These are phyloP conservation scores for Chaetomidium leptoderma DNA, from an alignment of 495 filamentous ascomycete species.

Conservation along the genomic window DNA sequence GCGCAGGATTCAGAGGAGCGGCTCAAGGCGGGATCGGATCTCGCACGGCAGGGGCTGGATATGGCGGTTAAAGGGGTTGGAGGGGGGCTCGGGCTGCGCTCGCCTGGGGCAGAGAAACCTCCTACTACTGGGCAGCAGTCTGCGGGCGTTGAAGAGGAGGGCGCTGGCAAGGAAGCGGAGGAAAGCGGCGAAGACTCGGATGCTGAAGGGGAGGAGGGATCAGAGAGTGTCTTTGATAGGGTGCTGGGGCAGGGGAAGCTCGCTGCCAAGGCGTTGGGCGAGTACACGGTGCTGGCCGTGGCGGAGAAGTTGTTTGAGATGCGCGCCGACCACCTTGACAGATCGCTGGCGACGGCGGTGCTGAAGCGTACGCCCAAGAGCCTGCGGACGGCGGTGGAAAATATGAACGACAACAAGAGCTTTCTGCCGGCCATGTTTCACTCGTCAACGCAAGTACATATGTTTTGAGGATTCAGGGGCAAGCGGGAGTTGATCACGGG, in stretches of 20 bases:
- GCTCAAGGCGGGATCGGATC: neutral
- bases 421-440: slow-evolving; percentile 33
- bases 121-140: neutral
- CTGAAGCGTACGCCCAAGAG: slow-evolving; percentile 35
- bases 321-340: slow-evolving; percentile 32
- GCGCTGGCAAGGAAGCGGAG: slow-evolving; percentile 2
- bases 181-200: slow-evolving; percentile 27
- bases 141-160: slow-evolving; percentile 17
- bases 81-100: no score
- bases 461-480: slow-evolving; percentile 6
- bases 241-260: slow-evolving; percentile 26
- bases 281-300: slow-evolving; percentile 20
- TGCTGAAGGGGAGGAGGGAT: slow-evolving; percentile 9
- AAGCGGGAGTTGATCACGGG: no score
- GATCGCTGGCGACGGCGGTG: slow-evolving; percentile 31
- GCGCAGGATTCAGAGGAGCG: slow-evolving; percentile 17
- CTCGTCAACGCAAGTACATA: slow-evolving; percentile 18
- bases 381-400: slow-evolving; percentile 34
- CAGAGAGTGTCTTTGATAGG: slow-evolving; percentile 17
- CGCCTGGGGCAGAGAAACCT: neutral
- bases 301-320: slow-evolving; percentile 33
- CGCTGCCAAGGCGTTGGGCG: slow-evolving; percentile 24
- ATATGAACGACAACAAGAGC: slow-evolving; percentile 36
- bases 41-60: slow-evolving; percentile 5
- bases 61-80: slow-evolving; percentile 11